Base-by-base conservation (phyloP, 1,284 basidiomycete genomes). In the Afroboletus lepidellus region DNA sequence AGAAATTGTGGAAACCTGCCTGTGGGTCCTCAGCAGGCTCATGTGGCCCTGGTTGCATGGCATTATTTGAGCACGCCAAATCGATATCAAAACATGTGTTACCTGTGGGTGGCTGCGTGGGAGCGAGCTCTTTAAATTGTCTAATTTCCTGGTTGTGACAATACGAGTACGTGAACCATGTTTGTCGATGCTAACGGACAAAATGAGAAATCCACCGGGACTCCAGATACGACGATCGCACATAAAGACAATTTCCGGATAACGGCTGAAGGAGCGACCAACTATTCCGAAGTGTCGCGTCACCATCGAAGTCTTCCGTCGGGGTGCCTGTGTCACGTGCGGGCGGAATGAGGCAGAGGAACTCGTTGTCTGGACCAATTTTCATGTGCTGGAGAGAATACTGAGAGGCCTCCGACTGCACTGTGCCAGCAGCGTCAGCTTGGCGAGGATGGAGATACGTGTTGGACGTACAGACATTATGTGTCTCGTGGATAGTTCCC, bases 131-230 rank as follows among this genome's bases (percentile, higher is more conserved):
- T 65, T 87, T 87, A 75, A 96, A 96, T 72, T 96, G 93, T 51
- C 92, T 84, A 56, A 94, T 89, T 72, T 92, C 84, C 54, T 84
- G 80, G 72, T 91, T 89, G 72, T 94, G 93, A 75, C 94, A 96
- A 72, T 96, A 96, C 54, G 91, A 87, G 72, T 96, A 97, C 38
- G 94, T 97, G 74, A 96, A 97, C 94, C 94, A 98, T 36, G 86
- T 81, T 77, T 91, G 88, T 62, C 83, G 81, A 69, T 88, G 85
- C 89, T 92, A 61, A 49, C 23, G 48, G 41, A 41, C 6, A 20
- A 29, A 38, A 51, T 70, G 41, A 57, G 53, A 57, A 41, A 30
- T 54, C 59, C 46, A 48, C 23, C 38, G 37, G 41, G 48, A 21
- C 46, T 56, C 48, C 60, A 62, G 55, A 55, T 56, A 57, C 52